Percentiles rank a stretch among this genome's conserved stretches.
These are phyloP conservation scores for Hanseniaspora lindneri DNA, from an alignment of 805 yeast species.

Conservation along the genomic window DNA sequence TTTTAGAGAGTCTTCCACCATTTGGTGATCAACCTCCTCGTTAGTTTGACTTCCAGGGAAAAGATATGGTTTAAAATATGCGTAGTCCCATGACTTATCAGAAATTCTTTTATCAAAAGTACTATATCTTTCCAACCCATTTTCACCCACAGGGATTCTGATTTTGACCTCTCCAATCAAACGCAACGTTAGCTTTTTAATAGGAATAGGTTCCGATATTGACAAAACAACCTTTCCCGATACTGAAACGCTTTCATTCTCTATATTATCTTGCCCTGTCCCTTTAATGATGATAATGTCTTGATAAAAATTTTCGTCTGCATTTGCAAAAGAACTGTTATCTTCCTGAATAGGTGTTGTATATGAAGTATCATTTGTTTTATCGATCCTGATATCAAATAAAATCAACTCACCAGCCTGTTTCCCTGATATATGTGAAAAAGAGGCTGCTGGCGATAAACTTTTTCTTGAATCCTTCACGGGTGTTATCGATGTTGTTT, in stretches of 20 bases:
- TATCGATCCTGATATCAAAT: conserved; percentile 47
- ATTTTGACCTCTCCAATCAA: conserved; percentile 56
- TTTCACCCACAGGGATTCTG: conserved; percentile 49
- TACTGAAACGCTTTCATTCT: conserved; percentile 42
- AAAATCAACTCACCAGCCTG: conserved; percentile 23
- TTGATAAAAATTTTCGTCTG: conserved; percentile 25
- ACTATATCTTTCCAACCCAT: conserved; percentile 34
- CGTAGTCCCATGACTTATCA: conserved; percentile 69
- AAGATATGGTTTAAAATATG: conserved; percentile 40
- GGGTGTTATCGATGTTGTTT: background rate
- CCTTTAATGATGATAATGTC: conserved; percentile 80
- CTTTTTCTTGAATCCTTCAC: background rate
- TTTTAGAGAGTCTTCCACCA: conserved; percentile 20
- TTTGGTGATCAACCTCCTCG: conserved; percentile 16
- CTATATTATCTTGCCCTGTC: conserved; percentile 56
- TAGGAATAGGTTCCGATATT: conserved; percentile 58
- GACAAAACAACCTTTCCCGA: conserved; percentile 70
- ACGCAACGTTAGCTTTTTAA: conserved; percentile 52
- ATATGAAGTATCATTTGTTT: conserved; percentile 23
- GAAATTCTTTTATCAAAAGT: conserved; percentile 51
- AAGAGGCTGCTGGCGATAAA: conserved; percentile 16
- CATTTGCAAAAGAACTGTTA: background rate
- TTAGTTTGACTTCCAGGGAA: conserved; percentile 18
- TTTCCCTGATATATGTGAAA: conserved; percentile 25
- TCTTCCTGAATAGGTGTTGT: conserved; percentile 31